These are phyloP conservation scores for Asterella californica DNA, from an alignment of 225 moss, liverwort and hornwort genomes.

Conservation along the genomic window DNA sequence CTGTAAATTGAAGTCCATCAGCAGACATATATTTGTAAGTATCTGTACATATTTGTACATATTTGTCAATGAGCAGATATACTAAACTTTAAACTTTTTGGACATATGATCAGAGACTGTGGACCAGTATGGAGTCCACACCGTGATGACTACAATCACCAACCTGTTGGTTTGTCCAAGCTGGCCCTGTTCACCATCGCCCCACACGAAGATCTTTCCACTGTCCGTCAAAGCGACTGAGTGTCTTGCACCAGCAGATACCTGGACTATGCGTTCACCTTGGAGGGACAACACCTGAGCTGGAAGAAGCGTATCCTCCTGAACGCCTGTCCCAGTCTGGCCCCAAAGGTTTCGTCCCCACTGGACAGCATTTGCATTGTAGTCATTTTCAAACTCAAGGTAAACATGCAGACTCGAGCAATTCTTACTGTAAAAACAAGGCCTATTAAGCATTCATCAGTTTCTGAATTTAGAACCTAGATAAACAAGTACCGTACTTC, in stretches of 20 bases:
- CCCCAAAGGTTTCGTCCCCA: constrained; percentile 82
- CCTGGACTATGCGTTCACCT: constrained; percentile 48
- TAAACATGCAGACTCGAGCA: background rate
- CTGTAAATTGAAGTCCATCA: too few species aligned
- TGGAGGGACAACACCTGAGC: constrained; percentile 45
- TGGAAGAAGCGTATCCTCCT: constrained; percentile 53
- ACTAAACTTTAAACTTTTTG: too few species aligned
- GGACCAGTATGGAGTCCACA: background rate
- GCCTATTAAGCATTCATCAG: background rate
- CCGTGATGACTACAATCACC: constrained; percentile 17
- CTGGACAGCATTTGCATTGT: constrained; percentile 24
- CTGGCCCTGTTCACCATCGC: constrained; percentile 71
- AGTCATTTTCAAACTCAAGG: background rate
- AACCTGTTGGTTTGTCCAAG: constrained; percentile 56
- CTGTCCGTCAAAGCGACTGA: constrained; percentile 50
- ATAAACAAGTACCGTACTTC: background rate
- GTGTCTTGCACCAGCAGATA: constrained; percentile 71
- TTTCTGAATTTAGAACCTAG: background rate
- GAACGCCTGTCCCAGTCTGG: constrained; percentile 57
- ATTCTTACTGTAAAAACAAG: background rate
- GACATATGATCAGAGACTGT: constrained; percentile 1
- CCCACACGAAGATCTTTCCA: constrained; percentile 69
- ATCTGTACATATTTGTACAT: too few species aligned
- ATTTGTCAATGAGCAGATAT: too few species aligned
- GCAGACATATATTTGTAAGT: too few species aligned